Base-by-base conservation (phyloP, 164 flowering plant genomes). In the Santalum album region DNA sequence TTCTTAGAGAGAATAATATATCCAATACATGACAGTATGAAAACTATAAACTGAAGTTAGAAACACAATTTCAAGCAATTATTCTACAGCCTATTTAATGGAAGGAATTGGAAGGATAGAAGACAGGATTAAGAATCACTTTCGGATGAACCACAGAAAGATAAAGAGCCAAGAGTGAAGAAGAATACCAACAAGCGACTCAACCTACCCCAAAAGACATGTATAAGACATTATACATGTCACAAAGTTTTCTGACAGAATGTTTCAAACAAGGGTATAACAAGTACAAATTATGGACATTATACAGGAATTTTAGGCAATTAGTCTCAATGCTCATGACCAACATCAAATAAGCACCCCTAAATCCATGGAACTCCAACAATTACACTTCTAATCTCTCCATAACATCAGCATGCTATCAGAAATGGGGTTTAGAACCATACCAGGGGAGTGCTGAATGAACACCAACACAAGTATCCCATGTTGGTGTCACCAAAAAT, bases 401-500 rank as follows among this genome's bases (percentile, higher is more conserved):
- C 49, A 55, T 14, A 51, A 52, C 21, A 52, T 46, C 55, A 61
- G 27, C 52, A 58, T 59, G 38, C 57, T 60, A 65, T 63, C 61
- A 68, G 59, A 65, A 50, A 49, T 47, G 39, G 52, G 64, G 59
- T 55, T 63, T 32, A 60, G 65, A 60, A 56, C 71, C 79, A 77
- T 79, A 78, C 77, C 81, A 64, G 78, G 57, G 68, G 42, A 51
- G 44, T 62, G 74, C 69, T 64, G 70, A 64, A 66, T 69, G 56
- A 73, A 76, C 72, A 76, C 76, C 78, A 80, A 79, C 74, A 77
- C 56, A 51, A 55, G 53, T 32, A 49, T 45, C 63, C 59, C 66
- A 68, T 59, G 75, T 60, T 72, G 72, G 80, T 79, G 78, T 72
- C 70, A 64, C 62, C 61, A 69, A 69, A 1, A 64, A 47, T 54